Evolutionary conservation across 176 grass and related monocot species (phyloP), one percentile per base, ranked within the genome.

Genomic region (Zoysia japonica): DNA sequence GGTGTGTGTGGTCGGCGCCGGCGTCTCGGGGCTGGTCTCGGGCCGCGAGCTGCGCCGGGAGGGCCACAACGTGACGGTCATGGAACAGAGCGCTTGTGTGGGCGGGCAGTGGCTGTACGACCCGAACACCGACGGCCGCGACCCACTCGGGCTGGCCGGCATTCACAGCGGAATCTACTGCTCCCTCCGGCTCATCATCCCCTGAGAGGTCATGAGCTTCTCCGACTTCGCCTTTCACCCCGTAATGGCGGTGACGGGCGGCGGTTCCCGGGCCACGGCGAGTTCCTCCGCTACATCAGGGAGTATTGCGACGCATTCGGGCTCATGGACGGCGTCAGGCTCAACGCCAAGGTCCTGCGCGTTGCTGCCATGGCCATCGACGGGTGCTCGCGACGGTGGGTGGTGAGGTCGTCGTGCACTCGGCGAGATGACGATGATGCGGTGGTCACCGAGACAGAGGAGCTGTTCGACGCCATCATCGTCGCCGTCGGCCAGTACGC

Each of bases 71-170:
- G 76, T 91, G 11, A 71, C 78, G 11, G 76, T 91, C 5, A 20
- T 91, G 56, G 89, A 91, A 77, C 77, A 88, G 75, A 63, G 47
- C n/a, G 9, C 7, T 19, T 71, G 70, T 20, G 74, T 82, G 1
- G 89, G 89, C 41, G 81, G 89, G n/a, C 71, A 81, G 53, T 88
- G 89, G 89, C 72, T 88, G 53, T 91, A 88, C 55, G 81, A 85
- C 42, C 36, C 81, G 1, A 12, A 0, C 0, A 43, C 37, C 59
- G 72, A 88, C 47, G 54, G 0, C 6, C 47, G 47, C 40, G 68
- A 80, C 42, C 56, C 62, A 5, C 59, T 86, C 0, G 85, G 80
- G 16, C 7, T 9, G 15, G 43, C 45, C 68, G 49, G 77, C 14
- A 13, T 61, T 35, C 78, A 75, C 12, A 79, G 63, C 67, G 52